phyloP scores from a whole-genome alignment of 805 yeast species.

The Candida ovalis region DNA sequence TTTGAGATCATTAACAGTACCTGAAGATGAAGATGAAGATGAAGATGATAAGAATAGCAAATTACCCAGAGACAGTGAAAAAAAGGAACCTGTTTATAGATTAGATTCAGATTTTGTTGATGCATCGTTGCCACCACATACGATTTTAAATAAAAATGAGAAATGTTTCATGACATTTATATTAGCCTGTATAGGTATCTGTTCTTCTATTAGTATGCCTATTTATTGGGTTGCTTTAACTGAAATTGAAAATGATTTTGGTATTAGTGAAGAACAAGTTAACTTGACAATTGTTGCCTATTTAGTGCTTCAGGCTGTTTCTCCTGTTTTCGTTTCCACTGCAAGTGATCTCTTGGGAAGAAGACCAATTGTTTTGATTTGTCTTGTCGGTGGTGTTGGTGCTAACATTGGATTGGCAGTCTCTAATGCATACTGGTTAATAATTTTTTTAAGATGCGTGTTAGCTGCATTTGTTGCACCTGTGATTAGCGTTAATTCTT shows the following conservation, averaged over 20 bases:
- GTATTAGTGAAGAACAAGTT: slow-evolving; percentile 51
- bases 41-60: neutral
- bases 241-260: slow-evolving; percentile 49
- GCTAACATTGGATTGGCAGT: slow-evolving; percentile 67
- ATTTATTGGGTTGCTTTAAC: slow-evolving; percentile 79
- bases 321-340: slow-evolving; percentile 67
- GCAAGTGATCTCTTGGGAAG: slow-evolving; percentile 72
- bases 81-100: neutral
- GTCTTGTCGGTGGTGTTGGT: slow-evolving; percentile 52
- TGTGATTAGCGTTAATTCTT: slow-evolving; percentile 63
- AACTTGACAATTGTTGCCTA: slow-evolving; percentile 77
- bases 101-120: neutral
- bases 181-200: slow-evolving; percentile 48
- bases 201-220: slow-evolving; percentile 71
- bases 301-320: slow-evolving; percentile 68
- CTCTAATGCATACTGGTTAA: slow-evolving; percentile 50
- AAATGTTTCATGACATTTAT: slow-evolving; percentile 36
- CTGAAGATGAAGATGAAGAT: no score
- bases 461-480: slow-evolving; percentile 80
- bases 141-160: slow-evolving; percentile 43
- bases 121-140: slow-evolving; percentile 29
- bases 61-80: neutral
- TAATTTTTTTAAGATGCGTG: slow-evolving; percentile 66
- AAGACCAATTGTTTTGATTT: slow-evolving; percentile 57
- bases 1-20: no score